Evolutionary conservation across 495 filamentous ascomycete species (phyloP).

Genomic region (Penicillium roqueforti): DNA sequence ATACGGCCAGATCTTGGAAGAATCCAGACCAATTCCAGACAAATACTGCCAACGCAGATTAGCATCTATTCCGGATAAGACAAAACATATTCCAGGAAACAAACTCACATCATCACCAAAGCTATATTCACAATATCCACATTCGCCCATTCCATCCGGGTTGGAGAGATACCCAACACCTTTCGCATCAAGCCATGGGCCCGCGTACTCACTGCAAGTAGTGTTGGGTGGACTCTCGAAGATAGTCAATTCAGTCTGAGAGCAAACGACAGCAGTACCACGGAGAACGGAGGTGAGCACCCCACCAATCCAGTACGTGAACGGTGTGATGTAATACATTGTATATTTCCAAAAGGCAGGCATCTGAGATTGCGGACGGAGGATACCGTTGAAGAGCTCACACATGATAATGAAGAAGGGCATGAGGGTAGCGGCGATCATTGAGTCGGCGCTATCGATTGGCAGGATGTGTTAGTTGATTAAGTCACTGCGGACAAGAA

Average conservation of each 20-base stretch:
- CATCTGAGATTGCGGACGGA: constrained; percentile 72
- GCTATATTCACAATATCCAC: constrained; percentile 58
- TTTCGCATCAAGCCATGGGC: constrained; percentile 54
- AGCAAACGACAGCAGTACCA: constrained; percentile 56
- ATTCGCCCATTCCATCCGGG: constrained; percentile 32
- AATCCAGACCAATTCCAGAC: constrained; percentile 54
- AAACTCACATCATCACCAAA: constrained; percentile 50
- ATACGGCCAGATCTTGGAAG: constrained; percentile 59
- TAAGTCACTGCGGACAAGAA: not conserved
- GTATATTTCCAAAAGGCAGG: constrained; percentile 76
- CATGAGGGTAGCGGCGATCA: constrained; percentile 71
- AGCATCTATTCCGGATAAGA: not conserved
- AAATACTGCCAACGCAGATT: constrained; percentile 51
- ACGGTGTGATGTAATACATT: constrained; percentile 78
- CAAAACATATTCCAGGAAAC: not conserved
- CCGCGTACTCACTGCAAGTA: constrained; percentile 70
- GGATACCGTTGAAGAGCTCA: constrained; percentile 71
- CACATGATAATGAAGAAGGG: constrained; percentile 60
- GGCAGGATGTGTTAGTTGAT: constrained; percentile 36
- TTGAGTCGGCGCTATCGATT: constrained; percentile 46
- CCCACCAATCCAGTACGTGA: constrained; percentile 77
- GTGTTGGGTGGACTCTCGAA: constrained; percentile 59
- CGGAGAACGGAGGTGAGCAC: constrained; percentile 71
- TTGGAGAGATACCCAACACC: constrained; percentile 64
- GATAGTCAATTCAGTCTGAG: constrained; percentile 51